These are phyloP conservation scores for Rhodotorula sp. DNA, from an alignment of 1,284 basidiomycete genomes.

Conservation along the genomic window DNA sequence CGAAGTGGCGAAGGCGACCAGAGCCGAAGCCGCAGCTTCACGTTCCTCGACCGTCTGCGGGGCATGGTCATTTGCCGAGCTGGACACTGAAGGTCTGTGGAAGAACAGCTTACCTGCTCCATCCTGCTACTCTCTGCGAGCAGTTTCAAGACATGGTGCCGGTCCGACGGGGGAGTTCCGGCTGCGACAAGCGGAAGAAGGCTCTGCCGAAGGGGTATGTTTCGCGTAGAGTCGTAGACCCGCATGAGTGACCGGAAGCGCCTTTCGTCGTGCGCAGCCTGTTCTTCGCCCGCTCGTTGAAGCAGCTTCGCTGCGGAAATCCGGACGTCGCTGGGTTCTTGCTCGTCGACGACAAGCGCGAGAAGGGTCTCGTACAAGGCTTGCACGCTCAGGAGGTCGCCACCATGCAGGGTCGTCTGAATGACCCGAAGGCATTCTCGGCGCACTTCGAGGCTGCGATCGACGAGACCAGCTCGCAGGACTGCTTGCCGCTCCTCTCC, in stretches of 20 bases:
- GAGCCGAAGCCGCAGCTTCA: constrained; percentile 27
- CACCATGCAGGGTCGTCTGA: not conserved
- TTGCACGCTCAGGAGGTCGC: not conserved
- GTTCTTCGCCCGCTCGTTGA: not conserved
- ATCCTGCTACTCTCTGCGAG: not conserved
- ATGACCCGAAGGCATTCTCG: constrained; percentile 15
- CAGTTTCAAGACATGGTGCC: not conserved
- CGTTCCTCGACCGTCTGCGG: constrained; percentile 34
- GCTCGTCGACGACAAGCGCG: not conserved
- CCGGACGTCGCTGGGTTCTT: constrained; percentile 22
- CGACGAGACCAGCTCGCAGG: constrained; percentile 6
- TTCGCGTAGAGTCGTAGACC: constrained; percentile 1
- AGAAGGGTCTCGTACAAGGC: not conserved
- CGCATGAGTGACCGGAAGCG: not conserved
- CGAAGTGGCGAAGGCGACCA: constrained; percentile 6
- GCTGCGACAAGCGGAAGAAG: constrained; percentile 28
- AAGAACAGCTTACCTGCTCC: constrained; percentile 3
- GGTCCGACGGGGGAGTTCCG: not conserved
- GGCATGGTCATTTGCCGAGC: not conserved
- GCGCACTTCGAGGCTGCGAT: constrained; percentile 30
- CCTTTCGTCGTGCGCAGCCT: not conserved
- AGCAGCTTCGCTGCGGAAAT: constrained; percentile 20
- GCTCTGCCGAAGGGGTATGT: constrained; percentile 34
- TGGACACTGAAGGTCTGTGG: fast-evolving
- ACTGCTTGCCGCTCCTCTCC: not conserved